Evolutionary conservation across 2,329 filamentous ascomycete species (phyloP).

Genomic region (Stromatinia cepivora): DNA sequence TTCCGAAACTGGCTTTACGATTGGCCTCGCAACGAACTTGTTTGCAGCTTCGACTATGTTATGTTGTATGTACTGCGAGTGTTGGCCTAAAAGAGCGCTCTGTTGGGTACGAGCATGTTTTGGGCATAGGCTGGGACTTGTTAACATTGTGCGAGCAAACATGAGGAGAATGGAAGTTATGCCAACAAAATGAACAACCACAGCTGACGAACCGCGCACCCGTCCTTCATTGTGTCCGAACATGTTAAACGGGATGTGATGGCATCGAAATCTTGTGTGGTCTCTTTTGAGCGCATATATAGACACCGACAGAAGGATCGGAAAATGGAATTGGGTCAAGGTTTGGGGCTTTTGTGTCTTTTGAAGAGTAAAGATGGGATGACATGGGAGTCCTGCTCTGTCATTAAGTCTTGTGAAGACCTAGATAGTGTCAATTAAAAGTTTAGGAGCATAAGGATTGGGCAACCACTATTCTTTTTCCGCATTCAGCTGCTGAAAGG

Average conservation of each 20-base stretch:
- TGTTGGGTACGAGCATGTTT: slow-evolving; percentile 62
- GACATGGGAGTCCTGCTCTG: slow-evolving; percentile 42
- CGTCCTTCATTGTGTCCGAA: slow-evolving; percentile 44
- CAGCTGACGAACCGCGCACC: slow-evolving; percentile 52
- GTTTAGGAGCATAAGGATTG: not conserved
- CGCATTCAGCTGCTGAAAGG: not conserved
- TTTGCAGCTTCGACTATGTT: slow-evolving; percentile 62
- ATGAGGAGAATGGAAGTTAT: slow-evolving; percentile 42
- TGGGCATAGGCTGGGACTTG: slow-evolving; percentile 55
- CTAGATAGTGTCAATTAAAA: slow-evolving; percentile 19
- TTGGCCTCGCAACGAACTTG: slow-evolving; percentile 61
- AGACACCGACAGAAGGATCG: slow-evolving; percentile 35
- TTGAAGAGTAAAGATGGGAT: slow-evolving; percentile 40
- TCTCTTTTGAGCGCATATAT: slow-evolving; percentile 41
- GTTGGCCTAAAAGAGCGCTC: slow-evolving; percentile 58
- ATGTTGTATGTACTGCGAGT: slow-evolving; percentile 60
- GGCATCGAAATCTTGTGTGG: slow-evolving; percentile 45
- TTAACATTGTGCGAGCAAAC: slow-evolving; percentile 51
- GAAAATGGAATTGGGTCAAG: slow-evolving; percentile 42
- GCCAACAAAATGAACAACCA: slow-evolving; percentile 54
- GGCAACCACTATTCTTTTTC: not conserved
- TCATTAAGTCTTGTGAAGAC: slow-evolving; percentile 44
- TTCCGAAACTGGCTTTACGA: slow-evolving; percentile 59
- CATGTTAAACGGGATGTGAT: slow-evolving; percentile 54
- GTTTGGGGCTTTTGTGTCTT: slow-evolving; percentile 43